phyloP scores from a whole-genome alignment of 2,329 filamentous ascomycete species.

The Anthostomella pinea region DNA sequence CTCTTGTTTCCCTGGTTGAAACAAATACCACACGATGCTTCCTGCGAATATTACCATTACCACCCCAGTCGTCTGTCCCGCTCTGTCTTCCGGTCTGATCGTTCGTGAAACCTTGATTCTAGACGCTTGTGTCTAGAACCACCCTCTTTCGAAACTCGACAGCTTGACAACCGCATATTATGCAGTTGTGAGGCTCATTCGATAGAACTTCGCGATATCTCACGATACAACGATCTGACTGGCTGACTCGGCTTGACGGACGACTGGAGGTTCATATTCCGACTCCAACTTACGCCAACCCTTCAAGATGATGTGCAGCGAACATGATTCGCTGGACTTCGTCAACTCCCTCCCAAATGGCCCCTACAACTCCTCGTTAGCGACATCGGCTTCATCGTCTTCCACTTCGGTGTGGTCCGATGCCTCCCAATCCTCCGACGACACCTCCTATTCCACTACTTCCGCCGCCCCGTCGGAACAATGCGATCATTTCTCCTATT shows the following conservation, averaged over 20 bases:
- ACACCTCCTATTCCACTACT: conserved; percentile 61
- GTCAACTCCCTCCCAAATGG: conserved; percentile 47
- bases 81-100: conserved; percentile 59
- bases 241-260: conserved; percentile 51
- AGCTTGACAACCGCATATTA: conserved; percentile 35
- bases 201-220: conserved; percentile 39
- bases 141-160: conserved; percentile 41
- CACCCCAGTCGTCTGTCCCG: conserved; percentile 62
- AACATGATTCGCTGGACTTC: conserved; percentile 52
- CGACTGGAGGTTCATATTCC: conserved; percentile 49
- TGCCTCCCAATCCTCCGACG: conserved; percentile 66
- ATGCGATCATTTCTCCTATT: conserved; percentile 42
- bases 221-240: conserved; percentile 42
- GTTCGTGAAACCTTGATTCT: conserved; percentile 50
- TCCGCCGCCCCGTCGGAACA: conserved; percentile 53
- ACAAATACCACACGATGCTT: conserved; percentile 52
- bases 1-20: conserved; percentile 29
- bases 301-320: conserved; percentile 58
- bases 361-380: conserved; percentile 68
- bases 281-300: conserved; percentile 28
- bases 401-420: conserved; percentile 77
- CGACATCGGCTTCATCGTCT: conserved; percentile 73
- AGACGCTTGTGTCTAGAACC: conserved; percentile 42
- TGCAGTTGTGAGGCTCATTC: conserved; percentile 45
- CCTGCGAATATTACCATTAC: conserved; percentile 47